These are phyloP conservation scores for Lecanicillium sp. DNA, from an alignment of 2,329 filamentous ascomycete species.

Conservation along the genomic window DNA sequence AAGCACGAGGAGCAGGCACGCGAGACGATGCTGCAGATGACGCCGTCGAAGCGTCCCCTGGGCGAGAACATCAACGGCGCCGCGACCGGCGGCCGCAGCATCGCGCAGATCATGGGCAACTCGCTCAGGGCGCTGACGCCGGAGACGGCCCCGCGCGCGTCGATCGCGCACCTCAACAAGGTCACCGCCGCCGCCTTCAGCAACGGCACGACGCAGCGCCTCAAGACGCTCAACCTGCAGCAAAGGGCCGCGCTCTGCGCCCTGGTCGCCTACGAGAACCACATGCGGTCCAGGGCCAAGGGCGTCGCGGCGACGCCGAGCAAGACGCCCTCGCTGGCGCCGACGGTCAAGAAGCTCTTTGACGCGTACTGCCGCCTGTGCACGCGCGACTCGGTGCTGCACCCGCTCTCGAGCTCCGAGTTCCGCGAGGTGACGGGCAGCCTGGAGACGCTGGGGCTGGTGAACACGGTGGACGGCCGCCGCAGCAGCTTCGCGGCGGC, in stretches of 20 bases:
- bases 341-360: constrained; percentile 78
- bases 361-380: constrained; percentile 79
- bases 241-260: constrained; percentile 94
- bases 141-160: constrained; percentile 79
- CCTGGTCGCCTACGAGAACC: constrained; percentile 78
- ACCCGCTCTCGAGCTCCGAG: constrained; percentile 83
- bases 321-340: constrained; percentile 56
- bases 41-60: constrained; percentile 69
- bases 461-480: constrained; percentile 65
- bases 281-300: constrained; percentile 48
- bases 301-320: constrained; percentile 48
- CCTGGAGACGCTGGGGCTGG: constrained; percentile 78
- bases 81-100: constrained; percentile 34
- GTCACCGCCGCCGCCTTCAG: constrained; percentile 86
- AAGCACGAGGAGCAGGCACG: constrained; percentile 61
- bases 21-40: constrained; percentile 52
- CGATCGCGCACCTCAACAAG: constrained; percentile 84
- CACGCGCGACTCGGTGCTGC: constrained; percentile 79
- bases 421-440: constrained; percentile 90
- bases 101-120: constrained; percentile 42
- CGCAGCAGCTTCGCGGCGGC: constrained; percentile 58
- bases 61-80: constrained; percentile 72
- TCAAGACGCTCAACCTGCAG: constrained; percentile 85
- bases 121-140: constrained; percentile 60
- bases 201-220: constrained; percentile 77